Evolutionary conservation across 139 green algal species (phyloP), one percentile per base, ranked within the genome.

Genomic region (Edaphochlamys debaryana): DNA sequence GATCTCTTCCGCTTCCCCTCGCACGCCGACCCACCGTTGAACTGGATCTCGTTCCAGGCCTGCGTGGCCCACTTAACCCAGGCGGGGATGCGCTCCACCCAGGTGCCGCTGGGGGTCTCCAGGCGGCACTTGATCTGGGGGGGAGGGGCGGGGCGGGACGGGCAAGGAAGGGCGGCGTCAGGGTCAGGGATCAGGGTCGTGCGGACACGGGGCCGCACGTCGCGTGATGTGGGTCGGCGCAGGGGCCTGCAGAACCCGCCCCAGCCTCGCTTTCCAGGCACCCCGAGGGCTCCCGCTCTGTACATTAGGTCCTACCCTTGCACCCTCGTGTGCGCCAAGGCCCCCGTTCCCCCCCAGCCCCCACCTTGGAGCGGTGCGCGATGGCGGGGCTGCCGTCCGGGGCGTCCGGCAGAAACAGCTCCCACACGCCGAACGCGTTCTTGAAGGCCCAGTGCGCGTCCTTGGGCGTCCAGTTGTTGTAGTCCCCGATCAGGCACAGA

Each of bases 51-150:
- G 87, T 96, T 95, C 93, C 92, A 96, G 83, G 96, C 95, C 91
- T 97, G 93, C 19, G 95, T 98, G 48, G 95, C 95, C 94, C 95
- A 98, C 88, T 95, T 96, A 92, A 98, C 97, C 95, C 95, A 98
- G 22, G 96, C 95, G 11, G 95, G 95, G 80, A 98, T 98, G 81
- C 95, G 93, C 87, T 98, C 95, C 67, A 93, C 91, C 94, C 94
- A 98, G 79, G 94, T 83, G 11, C 95, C 95, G 64, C 92, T 91
- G 0, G 86, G 87, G 1, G 88, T 93, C 93, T 98, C 94, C 66
- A 98, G 60, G 32, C 94, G 73, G 25, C 84, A 87, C 91, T 98
- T 98, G 72, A 98, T 69, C 90, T 96, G 95, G 62, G 89, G 17
- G 58, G 6, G 20, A 54, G 54, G 23, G 30, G 15, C 20, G 15